Conservation (phyloP, 1,139 yeast species). For the Magnusiomyces clavatus region DNA sequence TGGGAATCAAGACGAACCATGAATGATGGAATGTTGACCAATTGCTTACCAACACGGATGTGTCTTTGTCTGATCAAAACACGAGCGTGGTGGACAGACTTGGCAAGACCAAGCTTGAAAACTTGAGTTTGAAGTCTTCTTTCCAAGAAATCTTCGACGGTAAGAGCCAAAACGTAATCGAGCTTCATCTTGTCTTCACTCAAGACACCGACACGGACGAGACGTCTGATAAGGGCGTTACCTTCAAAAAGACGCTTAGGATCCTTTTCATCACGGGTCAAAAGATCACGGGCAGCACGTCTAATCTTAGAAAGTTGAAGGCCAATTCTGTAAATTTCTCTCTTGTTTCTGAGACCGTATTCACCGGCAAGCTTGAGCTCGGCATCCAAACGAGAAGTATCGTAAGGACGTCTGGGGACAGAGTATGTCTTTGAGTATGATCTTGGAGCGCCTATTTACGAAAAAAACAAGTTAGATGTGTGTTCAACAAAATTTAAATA, state of each 20-base stretch:
- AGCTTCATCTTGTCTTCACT: slow-evolving; percentile 99
- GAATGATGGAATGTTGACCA: slow-evolving; percentile 98
- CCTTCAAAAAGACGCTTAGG: slow-evolving; percentile 99
- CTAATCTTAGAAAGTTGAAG: slow-evolving; percentile 99
- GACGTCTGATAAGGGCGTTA: slow-evolving; percentile 95
- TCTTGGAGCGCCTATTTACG: slow-evolving; percentile 53
- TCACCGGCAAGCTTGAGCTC: slow-evolving; percentile 99
- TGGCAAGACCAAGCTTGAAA: slow-evolving; percentile 99
- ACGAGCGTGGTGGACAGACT: slow-evolving; percentile 99
- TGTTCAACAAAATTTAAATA: neutral
- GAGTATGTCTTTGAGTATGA: slow-evolving; percentile 98
- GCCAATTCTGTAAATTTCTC: slow-evolving; percentile 98
- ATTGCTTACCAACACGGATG: slow-evolving; percentile 99
- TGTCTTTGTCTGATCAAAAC: slow-evolving; percentile 98
- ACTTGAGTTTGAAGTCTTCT: slow-evolving; percentile 99
- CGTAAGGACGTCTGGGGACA: slow-evolving; percentile 99
- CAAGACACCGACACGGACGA: slow-evolving; percentile 97
- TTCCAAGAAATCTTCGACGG: slow-evolving; percentile 98
- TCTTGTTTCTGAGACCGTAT: slow-evolving; percentile 99
- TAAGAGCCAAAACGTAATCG: slow-evolving; percentile 98
- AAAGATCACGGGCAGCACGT: slow-evolving; percentile 99
- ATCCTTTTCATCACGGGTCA: slow-evolving; percentile 99
- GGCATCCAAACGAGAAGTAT: slow-evolving; percentile 98
- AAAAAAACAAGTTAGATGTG: slow-evolving; percentile 2
- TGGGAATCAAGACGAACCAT: slow-evolving; percentile 99